Conservation (phyloP, 345 rosid genomes). For the Iberis pinnata region DNA sequence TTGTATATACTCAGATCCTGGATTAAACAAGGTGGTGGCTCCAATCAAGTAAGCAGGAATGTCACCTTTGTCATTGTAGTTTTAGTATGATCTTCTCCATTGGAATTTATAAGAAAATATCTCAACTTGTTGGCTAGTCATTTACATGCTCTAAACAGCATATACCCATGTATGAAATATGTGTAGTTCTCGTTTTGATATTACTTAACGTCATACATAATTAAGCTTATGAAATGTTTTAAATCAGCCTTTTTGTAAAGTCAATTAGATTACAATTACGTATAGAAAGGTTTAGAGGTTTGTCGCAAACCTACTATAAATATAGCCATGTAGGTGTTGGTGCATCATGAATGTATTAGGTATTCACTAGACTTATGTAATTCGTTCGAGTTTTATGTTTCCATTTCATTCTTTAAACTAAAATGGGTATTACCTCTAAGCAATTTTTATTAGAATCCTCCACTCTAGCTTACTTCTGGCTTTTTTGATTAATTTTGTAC, state of each 20-base stretch:
- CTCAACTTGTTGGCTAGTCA: neutral
- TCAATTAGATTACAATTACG: neutral
- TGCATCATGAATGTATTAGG: neutral
- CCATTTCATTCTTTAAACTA: too few species aligned
- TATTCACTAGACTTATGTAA: neutral
- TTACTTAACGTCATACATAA: neutral
- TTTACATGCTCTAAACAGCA: neutral
- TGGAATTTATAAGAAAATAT: neutral
- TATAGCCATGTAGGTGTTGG: conserved; percentile 3
- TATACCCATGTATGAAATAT: neutral
- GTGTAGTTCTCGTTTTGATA: conserved; percentile 4
- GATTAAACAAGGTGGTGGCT: conserved; percentile 72
- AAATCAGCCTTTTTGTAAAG: neutral
- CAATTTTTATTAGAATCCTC: neutral
- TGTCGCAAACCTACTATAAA: neutral
- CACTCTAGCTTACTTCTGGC: conserved; percentile 2
- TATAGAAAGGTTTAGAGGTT: neutral
- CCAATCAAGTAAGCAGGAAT: too few species aligned
- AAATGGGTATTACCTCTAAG: too few species aligned
- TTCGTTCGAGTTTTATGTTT: neutral
- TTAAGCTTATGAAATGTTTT: neutral
- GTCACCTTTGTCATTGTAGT: too few species aligned
- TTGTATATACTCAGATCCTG: conserved; percentile 59
- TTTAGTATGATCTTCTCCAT: neutral
- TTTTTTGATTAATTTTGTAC: neutral